phyloP scores from a whole-genome alignment of 75 land plant genomes.

The Pseudotsuga menziesii region DNA sequence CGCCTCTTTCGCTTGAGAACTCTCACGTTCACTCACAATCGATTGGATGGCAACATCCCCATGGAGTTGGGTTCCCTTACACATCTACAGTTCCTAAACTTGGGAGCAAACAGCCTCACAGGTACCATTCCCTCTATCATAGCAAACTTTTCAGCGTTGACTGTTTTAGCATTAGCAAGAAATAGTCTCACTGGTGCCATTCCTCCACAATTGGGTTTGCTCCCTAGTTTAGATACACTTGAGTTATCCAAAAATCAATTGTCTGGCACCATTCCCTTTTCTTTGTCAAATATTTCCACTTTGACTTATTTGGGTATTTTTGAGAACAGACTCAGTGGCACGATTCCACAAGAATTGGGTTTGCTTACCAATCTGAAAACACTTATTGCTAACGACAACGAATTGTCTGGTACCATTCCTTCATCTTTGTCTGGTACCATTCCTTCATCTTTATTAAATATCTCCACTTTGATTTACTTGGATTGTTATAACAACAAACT shows the following conservation, averaged over 20 bases:
- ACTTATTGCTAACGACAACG: no score
- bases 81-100: slow-evolving; percentile 7
- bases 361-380: slow-evolving; percentile 13
- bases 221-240: neutral
- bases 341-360: slow-evolving; percentile 15
- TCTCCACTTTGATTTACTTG: no score
- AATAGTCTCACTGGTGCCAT: slow-evolving; percentile 18
- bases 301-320: slow-evolving; percentile 18
- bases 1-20: neutral
- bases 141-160: slow-evolving; percentile 7
- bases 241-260: neutral
- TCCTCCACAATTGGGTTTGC: slow-evolving; percentile 16
- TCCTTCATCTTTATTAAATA: no score
- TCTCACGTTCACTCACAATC: slow-evolving; percentile 13
- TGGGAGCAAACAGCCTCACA: slow-evolving; percentile 12
- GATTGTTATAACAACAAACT: no score
- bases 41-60: slow-evolving; percentile 16
- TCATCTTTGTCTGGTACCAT: no score
- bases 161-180: neutral
- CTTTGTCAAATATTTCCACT: slow-evolving; percentile 12
- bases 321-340: slow-evolving; percentile 30
- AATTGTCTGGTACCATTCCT: no score
- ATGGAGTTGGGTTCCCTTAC: neutral
- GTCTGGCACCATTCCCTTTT: slow-evolving; percentile 9
- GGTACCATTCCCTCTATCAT: slow-evolving; percentile 13